Evolutionary conservation across 2,329 filamentous ascomycete species (phyloP).

Genomic region (Colletotrichum eleusines): DNA sequence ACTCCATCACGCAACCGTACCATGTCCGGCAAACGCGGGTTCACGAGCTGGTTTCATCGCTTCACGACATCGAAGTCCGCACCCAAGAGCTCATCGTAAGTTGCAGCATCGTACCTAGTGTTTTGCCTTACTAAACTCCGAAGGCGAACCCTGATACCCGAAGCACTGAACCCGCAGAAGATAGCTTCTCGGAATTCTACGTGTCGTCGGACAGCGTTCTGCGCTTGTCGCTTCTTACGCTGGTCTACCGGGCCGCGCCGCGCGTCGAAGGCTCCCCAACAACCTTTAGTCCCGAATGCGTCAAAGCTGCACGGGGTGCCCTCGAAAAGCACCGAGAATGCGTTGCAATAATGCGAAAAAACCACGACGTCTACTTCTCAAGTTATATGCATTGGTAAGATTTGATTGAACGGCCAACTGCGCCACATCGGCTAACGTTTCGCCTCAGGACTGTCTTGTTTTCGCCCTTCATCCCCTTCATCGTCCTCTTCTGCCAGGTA

Average conservation of each 20-base stretch:
- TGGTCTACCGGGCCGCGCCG: slow-evolving; percentile 59
- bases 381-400: slow-evolving; percentile 58
- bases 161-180: slow-evolving; percentile 19
- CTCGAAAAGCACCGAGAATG: slow-evolving; percentile 57
- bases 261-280: slow-evolving; percentile 45
- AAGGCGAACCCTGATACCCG: slow-evolving; percentile 9
- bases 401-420: no score
- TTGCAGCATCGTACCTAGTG: background rate
- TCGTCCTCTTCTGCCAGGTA: slow-evolving; percentile 64
- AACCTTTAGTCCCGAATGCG: slow-evolving; percentile 57
- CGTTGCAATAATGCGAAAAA: slow-evolving; percentile 53
- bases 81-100: slow-evolving; percentile 43
- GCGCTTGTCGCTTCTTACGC: slow-evolving; percentile 55
- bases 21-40: slow-evolving; percentile 51
- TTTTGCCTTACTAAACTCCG: background rate
- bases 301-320: slow-evolving; percentile 56
- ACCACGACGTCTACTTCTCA: slow-evolving; percentile 53
- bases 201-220: slow-evolving; percentile 57
- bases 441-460: slow-evolving; percentile 59
- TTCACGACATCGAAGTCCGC: slow-evolving; percentile 49
- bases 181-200: slow-evolving; percentile 51
- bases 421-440: background rate
- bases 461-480: slow-evolving; percentile 67
- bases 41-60: slow-evolving; percentile 48
- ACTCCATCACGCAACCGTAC: slow-evolving; percentile 53